Evolutionary conservation across 768 basidiomycete genomes (phyloP).

Genomic region (Rhodotorula taiwanensis): DNA sequence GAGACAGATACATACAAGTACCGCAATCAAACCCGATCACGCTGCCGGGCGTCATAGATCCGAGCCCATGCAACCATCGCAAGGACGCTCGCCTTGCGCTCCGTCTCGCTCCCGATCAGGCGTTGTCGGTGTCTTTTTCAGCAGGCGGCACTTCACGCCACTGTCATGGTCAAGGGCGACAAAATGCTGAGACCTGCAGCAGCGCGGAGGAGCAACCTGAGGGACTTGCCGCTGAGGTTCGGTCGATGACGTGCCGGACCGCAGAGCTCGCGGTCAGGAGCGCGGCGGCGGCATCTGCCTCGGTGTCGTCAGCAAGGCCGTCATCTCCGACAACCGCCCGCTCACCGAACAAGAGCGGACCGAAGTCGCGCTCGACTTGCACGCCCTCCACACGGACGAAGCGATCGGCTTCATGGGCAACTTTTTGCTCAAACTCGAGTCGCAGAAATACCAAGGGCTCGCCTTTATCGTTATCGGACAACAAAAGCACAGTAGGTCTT

Average conservation of each 20-base stretch:
- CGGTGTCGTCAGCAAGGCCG: conserved; percentile 59
- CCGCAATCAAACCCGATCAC: too few relatives aligned
- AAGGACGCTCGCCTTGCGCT: too few relatives aligned
- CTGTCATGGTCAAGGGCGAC: too few relatives aligned
- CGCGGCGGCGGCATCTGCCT: conserved; percentile 78
- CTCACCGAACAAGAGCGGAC: conserved; percentile 78
- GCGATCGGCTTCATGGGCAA: conserved; percentile 57
- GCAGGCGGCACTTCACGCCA: too few relatives aligned
- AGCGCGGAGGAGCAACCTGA: too few relatives aligned
- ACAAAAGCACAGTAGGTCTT: conserved; percentile 91
- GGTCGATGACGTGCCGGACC: conserved; percentile 70
- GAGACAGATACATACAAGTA: too few relatives aligned
- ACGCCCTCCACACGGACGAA: conserved; percentile 88
- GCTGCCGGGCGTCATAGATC: too few relatives aligned
- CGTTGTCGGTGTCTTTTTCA: too few relatives aligned
- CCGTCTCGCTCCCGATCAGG: too few relatives aligned
- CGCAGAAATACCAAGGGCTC: conserved; percentile 78
- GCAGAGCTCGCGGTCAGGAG: conserved; percentile 62
- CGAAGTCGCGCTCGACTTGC: conserved; percentile 67
- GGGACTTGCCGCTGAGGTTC: conserved; percentile 59
- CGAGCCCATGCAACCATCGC: too few relatives aligned
- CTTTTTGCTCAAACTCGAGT: conserved; percentile 53
- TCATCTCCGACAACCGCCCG: conserved; percentile 49
- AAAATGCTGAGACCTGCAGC: too few relatives aligned
- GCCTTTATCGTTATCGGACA: conserved; percentile 88